A percentile compares a stretch with the other conserved stretches of the same genome.
These are phyloP conservation scores for Saccharomyces pastorianus DNA, from an alignment of 1,139 yeast genomes.

Conservation along the genomic window DNA sequence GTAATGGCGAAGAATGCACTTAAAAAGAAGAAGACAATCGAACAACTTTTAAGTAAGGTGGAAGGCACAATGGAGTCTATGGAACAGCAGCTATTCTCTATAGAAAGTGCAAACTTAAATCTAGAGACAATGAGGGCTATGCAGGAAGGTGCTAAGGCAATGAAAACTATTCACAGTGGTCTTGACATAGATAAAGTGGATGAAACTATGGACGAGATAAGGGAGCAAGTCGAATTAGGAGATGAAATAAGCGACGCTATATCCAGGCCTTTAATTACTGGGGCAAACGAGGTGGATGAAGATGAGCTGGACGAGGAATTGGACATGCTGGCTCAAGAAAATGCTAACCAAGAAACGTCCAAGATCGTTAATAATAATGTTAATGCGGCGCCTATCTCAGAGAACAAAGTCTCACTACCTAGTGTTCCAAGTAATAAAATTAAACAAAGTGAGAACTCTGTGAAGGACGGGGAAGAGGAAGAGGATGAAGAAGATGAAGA, in stretches of 20 bases:
- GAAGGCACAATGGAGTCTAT: constrained; percentile 84
- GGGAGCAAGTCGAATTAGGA: constrained; percentile 92
- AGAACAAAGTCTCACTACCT: constrained; percentile 33
- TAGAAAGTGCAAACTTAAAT: constrained; percentile 92
- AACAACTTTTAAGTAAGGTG: constrained; percentile 66
- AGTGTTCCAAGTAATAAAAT: constrained; percentile 32
- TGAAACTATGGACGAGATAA: constrained; percentile 95
- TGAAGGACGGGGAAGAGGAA: constrained; percentile 28
- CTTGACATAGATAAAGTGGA: constrained; percentile 95
- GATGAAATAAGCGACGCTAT: constrained; percentile 96
- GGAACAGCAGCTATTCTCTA: constrained; percentile 81
- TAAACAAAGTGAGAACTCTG: constrained; percentile 7
- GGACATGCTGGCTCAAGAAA: constrained; percentile 81
- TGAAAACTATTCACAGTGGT: constrained; percentile 93
- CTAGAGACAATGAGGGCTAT: constrained; percentile 97
- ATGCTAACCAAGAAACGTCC: constrained; percentile 40
- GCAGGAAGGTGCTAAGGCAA: constrained; percentile 95
- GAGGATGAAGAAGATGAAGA: constrained; percentile 72
- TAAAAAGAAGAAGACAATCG: constrained; percentile 79
- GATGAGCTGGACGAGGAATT: constrained; percentile 87
- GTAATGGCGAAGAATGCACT: constrained; percentile 76
- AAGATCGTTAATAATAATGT: constrained; percentile 4
- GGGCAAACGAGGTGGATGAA: constrained; percentile 66
- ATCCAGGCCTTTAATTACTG: constrained; percentile 81
- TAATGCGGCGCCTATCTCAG: constrained; percentile 16